Percentiles rank a stretch among this genome's conserved stretches.
These are phyloP conservation scores for Rhodotorula sp. DNA, from an alignment of 1,284 basidiomycete genomes.

Conservation along the genomic window DNA sequence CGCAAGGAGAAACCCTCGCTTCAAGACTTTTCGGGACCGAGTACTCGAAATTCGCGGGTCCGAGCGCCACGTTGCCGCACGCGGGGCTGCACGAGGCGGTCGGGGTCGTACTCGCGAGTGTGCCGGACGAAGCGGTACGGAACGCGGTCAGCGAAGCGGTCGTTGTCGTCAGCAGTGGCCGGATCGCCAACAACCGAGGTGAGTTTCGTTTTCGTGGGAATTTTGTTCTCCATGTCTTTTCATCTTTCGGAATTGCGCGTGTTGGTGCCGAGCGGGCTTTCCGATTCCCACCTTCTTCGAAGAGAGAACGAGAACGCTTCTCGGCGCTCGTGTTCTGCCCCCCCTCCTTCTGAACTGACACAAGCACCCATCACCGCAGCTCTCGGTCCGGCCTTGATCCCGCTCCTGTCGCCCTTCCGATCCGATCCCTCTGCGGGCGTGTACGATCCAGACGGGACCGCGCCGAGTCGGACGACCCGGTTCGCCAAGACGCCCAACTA, in stretches of 20 bases:
- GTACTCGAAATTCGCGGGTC: constrained; percentile 14
- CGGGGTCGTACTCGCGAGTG: constrained; percentile 55
- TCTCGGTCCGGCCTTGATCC: constrained; percentile 63
- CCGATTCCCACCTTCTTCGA: too few relatives aligned
- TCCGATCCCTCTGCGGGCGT: not conserved
- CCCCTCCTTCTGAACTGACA: not conserved
- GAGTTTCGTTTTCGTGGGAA: constrained; percentile 37
- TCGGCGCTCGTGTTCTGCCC: too few relatives aligned
- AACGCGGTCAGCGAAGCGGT: constrained; percentile 75
- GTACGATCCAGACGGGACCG: constrained; percentile 59
- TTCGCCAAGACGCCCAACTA: constrained; percentile 81
- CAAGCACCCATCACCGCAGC: constrained; percentile 52
- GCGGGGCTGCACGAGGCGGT: constrained; percentile 43
- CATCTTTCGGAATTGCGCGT: too few relatives aligned
- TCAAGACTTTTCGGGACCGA: constrained; percentile 33
- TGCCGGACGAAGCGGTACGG: constrained; percentile 55
- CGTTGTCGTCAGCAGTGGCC: constrained; percentile 68
- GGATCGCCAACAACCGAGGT: constrained; percentile 72
- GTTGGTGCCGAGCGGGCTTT: not conserved
- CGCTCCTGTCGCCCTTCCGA: constrained; percentile 64
- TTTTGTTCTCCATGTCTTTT: not conserved
- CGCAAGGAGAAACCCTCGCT: not conserved
- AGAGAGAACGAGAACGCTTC: not conserved
- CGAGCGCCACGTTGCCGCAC: not conserved
- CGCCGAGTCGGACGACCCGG: constrained; percentile 59